These are phyloP conservation scores for Sequoiadendron giganteum DNA, from an alignment of 75 land plant species.

Conservation along the genomic window DNA sequence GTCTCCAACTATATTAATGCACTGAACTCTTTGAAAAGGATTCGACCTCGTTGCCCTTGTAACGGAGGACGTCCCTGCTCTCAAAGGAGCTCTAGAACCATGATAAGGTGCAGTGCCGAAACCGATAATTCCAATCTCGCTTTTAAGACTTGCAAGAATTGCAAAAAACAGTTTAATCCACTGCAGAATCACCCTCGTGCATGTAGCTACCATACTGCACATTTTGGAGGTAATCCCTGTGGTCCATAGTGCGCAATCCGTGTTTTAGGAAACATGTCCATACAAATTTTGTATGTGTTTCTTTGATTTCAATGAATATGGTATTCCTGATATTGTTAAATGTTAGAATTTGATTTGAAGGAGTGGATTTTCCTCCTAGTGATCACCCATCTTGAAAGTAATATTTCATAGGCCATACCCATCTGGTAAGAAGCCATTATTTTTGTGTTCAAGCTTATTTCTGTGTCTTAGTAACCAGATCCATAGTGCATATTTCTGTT, in stretches of 20 bases:
- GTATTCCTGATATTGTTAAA: background rate
- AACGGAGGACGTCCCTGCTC: background rate
- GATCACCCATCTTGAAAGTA: background rate
- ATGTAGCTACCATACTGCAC: constrained; percentile 84
- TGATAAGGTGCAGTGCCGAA: constrained; percentile 6
- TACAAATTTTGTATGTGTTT: too few relatives aligned
- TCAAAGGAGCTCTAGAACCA: background rate
- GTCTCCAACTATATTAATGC: background rate
- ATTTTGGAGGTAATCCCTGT: constrained; percentile 64
- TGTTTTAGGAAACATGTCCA: background rate
- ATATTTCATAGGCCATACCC: background rate
- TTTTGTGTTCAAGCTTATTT: background rate
- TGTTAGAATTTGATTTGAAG: background rate
- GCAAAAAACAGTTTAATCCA: constrained; percentile 75
- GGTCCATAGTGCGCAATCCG: background rate
- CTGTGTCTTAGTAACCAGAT: background rate
- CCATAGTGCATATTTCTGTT: too few relatives aligned
- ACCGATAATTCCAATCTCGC: background rate
- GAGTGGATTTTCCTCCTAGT: background rate
- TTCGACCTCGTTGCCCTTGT: background rate
- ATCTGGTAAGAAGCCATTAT: background rate
- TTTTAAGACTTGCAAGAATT: constrained; percentile 70
- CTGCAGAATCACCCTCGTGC: constrained; percentile 63
- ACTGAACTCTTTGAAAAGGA: background rate
- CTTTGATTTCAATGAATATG: background rate